Conservation (phyloP, 257 asterid genomes). For the Solanum chmielewskii region DNA sequence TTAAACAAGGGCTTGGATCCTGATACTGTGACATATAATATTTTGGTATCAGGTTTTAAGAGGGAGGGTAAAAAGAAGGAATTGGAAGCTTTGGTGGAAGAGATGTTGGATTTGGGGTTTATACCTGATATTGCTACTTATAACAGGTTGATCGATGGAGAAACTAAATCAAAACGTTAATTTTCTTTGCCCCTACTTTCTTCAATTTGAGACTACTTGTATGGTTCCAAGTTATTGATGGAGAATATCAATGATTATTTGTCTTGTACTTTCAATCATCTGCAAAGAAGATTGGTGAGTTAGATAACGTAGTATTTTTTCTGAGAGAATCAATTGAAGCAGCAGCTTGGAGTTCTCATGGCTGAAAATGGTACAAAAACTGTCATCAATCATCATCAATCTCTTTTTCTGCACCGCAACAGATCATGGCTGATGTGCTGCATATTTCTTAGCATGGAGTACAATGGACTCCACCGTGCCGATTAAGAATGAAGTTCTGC, state of each 20-base stretch:
- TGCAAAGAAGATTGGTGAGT: not conserved
- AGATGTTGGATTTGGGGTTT: slow-evolving; percentile 83
- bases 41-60: slow-evolving; percentile 54
- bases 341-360: not conserved
- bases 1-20: slow-evolving; percentile 49
- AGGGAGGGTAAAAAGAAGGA: slow-evolving; percentile 68
- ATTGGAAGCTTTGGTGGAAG: slow-evolving; percentile 62
- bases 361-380: not conserved
- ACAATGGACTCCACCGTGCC: not conserved
- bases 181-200: not conserved
- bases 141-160: slow-evolving; percentile 56
- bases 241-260: not conserved
- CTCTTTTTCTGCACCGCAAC: not conserved
- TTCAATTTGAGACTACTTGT: not conserved
- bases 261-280: not conserved
- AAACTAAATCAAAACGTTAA: slow-evolving; percentile 24
- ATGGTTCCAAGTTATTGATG: not conserved
- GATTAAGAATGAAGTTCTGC: not conserved
- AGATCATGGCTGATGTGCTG: not conserved
- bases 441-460: not conserved
- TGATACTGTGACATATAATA: slow-evolving; percentile 65
- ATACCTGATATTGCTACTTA: slow-evolving; percentile 71
- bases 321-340: not conserved
- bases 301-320: not conserved
- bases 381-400: not conserved